Evolutionary conservation across 495 filamentous ascomycete genomes (phyloP), one percentile per base, ranked within the genome.

Genomic region (Neurospora sp.): DNA sequence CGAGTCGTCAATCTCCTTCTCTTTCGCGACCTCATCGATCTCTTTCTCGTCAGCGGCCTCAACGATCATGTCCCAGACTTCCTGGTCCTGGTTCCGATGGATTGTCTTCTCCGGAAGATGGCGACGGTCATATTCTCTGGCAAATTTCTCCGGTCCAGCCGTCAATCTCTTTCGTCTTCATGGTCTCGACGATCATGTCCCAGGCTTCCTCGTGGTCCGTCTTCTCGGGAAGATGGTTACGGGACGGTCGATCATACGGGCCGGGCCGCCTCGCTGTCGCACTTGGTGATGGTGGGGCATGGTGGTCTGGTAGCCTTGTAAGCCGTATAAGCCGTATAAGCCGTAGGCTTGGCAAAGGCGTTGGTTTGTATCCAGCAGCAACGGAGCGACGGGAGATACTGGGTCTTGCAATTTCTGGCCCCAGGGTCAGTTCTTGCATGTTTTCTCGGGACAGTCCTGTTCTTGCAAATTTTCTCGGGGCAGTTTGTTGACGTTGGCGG

Each of bases 391-490:
- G 31, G 10, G 6, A 69, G 79, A 78, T 82, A 91, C 16, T 92
- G 93, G 83, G 91, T 89, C 70, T 87, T 72, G 70, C 86, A 83
- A 79, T 23, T 27, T 27, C n/a, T 27, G 4, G 20, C 10, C 20
- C 20, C 9, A 14, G 20, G 20, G 4, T 1, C 95, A 98, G 78
- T 94, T 93, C 72, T 86, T 88, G 86, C 95, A 97, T 11, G 88
- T 77, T 35, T 85, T 79, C 9, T 88, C 81, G 0, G 94, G 93
- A 74, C 94, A 97, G n/a, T n/a, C n/a, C n/a, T n/a, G 78, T 94
- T 93, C 72, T 86, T 88, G 86, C 95, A 97, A 10, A 88, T 77
- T 35, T 85, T 79, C 9, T 88, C 81, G 0, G 94, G 93, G 73
- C 94, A 97, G 66, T 93, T 23, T 23, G n/a, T 20, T 54, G 46